Base-by-base conservation (phyloP, 768 basidiomycete genomes). In the Suillus paluster region DNA sequence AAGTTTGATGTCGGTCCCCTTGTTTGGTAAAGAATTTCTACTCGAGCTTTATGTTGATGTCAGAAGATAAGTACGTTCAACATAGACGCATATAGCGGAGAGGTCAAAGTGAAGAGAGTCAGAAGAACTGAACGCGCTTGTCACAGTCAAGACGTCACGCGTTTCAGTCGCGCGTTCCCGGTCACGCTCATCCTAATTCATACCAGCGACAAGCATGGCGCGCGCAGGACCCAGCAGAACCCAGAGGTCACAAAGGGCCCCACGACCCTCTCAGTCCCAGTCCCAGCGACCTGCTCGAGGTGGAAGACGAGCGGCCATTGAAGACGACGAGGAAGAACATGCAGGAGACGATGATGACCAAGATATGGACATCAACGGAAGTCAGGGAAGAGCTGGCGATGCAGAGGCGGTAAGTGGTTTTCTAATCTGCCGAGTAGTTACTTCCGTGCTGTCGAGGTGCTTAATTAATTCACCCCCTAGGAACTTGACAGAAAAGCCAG, bases 401-500 rank as follows among this genome's bases (percentile, higher is more conserved):
- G 64, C 65, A 14, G 68, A 64, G 15, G 73, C 66, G 8, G 67
- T 70, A 55, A 60, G 66, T 46, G 27, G 46, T 34, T 44, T 54
- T n/a, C n/a, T 10, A 23, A 33, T 23, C 30, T 52, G 17, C 12
- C 5, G 58, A 34, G 14, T 17, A 12, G 15, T 17, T 9, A 27
- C 17, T 12, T 44, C 19, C 52, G n/a, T 8, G 39, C 17, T 27
- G 34, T 10, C 4, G 30, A 59, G 10, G 53, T 17, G 21, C 11
- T 11, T 12, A 15, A 11, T 5, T 41, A 27, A 3, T n/a, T 11
- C 3, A 10, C 33, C n/a, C 3, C 27, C 27, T 50, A 95, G 92
- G 86, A 89, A 21, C 68, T 87, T 25, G 77, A 80, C n/a, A 81
- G 84, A 56, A 87, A 85, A 71, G 90, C 90, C 0, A 80, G 83